These are phyloP conservation scores for Fusarium verrucosum DNA, from an alignment of 2,329 filamentous ascomycete species.

Conservation along the genomic window DNA sequence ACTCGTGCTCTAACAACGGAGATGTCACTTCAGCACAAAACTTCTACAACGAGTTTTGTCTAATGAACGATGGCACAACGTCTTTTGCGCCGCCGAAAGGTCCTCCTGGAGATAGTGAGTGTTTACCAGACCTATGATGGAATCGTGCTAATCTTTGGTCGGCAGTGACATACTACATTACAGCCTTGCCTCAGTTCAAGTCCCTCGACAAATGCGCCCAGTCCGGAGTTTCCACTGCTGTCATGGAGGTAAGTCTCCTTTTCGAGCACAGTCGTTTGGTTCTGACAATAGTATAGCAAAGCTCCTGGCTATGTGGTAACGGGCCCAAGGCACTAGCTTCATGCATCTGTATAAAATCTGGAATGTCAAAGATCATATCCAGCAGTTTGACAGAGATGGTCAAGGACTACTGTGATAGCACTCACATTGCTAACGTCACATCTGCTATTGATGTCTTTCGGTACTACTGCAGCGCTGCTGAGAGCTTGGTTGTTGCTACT, in stretches of 20 bases:
- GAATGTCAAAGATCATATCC: constrained; percentile 55
- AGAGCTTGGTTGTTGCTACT: constrained; percentile 52
- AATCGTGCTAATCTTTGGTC: background rate
- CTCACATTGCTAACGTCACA: constrained; percentile 55
- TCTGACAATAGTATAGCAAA: constrained; percentile 41
- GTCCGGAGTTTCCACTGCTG: constrained; percentile 53
- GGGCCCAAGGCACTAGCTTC: constrained; percentile 62
- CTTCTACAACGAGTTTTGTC: constrained; percentile 63
- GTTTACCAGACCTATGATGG: too few relatives aligned
- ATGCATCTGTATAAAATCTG: constrained; percentile 61
- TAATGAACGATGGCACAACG: constrained; percentile 59
- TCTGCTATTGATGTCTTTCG: constrained; percentile 58
- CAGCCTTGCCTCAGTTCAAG: constrained; percentile 58
- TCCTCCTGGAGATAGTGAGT: constrained; percentile 63
- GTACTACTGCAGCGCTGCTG: constrained; percentile 61
- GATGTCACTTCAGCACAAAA: constrained; percentile 59
- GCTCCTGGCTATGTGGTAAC: constrained; percentile 53
- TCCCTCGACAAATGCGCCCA: constrained; percentile 58
- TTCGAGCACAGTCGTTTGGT: too few relatives aligned
- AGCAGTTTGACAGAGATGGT: constrained; percentile 57
- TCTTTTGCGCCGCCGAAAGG: constrained; percentile 56
- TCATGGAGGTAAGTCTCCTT: constrained; percentile 51
- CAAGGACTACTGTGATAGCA: constrained; percentile 56
- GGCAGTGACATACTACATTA: constrained; percentile 64
- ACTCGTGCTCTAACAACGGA: constrained; percentile 57